Evolutionary conservation across 768 basidiomycete genomes (phyloP), one percentile per base, ranked within the genome.

Genomic region (Leccinum arenicola): DNA sequence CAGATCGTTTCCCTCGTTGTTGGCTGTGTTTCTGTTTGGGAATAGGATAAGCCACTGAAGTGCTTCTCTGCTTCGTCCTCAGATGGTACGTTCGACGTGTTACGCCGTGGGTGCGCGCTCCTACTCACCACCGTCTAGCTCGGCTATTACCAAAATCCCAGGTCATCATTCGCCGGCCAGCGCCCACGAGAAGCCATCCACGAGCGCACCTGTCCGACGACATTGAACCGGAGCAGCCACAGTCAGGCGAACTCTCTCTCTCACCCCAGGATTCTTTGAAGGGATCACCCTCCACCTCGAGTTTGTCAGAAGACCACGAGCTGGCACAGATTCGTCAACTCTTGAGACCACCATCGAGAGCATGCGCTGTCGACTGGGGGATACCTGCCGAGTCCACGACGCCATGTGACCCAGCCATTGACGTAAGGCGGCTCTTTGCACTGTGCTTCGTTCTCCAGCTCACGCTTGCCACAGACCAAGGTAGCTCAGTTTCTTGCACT

Each of bases 401-500:
- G 51, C 76, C 82, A 2, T 86, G 84, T 58, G 84, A 91, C 65
- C 81, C 87, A 7, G 79, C 77, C 4, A 78, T 91, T 51, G 78
- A 84, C 66, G 91, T 89, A 62, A 11, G 78, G 50, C 43, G 23
- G 23, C 21, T 36, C 10, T 35, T 54, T 54, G 9, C 21, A 12
- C 19, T n/a, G 4, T 19, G 3, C 15, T 19, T 33, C 17, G n/a
- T 56, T 12, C 29, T 49, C 9, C 38, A n/a, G 15, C 29, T 57
- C 51, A 59, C 35, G 7, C 52, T 43, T 40, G 15, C 45, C 8
- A 19, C 68, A 96, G 95, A 78, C 85, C 0, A 98, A 97, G 72
- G 81, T 97, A 23, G 75, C 82, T 0, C 85, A 89, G 54, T 98
- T 97, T 66, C 82, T 88, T 57, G 67, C 79, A 1, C 80, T 98